Base-by-base conservation (phyloP, 495 filamentous ascomycete genomes). In the Daldinia childiae region DNA sequence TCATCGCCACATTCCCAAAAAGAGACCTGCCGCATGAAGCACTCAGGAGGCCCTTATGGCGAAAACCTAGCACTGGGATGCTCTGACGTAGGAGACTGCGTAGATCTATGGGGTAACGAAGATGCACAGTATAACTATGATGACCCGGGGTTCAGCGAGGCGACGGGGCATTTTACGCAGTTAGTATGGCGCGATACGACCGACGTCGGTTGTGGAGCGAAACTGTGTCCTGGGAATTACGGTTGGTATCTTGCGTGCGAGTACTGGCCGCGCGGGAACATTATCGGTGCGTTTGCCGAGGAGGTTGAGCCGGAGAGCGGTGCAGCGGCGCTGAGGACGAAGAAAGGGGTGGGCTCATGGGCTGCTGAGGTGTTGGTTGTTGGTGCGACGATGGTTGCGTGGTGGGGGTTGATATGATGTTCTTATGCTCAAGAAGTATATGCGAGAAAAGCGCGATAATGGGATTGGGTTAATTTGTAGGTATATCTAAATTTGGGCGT, bases 121-220 rank as follows among this genome's bases (percentile, higher is more conserved):
- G 66, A 85, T 12, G 58, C 68, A 0, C 30, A 79, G 6, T 95
- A 93, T 71, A 76, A 93, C 67, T 93, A 86, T 78, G 67, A 19
- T 14, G 58, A 73, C 7, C 82, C 86, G 0, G 84, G 82, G 0
- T 94, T 91, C 76, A 80, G 67, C 7, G 84, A 91, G 66, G 72
- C 79, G 17, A 93, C 92, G n/a, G 93, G 92, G 0, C 92, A 96
- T 79, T 96, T 93, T 77, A 93, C 92, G 27, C 92, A 94, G 82
- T 76, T 96, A 48, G 92, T 95, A 1, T 96, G 93, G 93, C 88
- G 86, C 77, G 80, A 82, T 36, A 93, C 91, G 9, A 90, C 79
- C 19, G 78, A 84, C 50, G 87, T 94, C 0, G 93, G 93, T 7
- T 96, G 93, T 77, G 91, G 85, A 38, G 79, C 85, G 48, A 78